Evolutionary conservation across 2,329 filamentous ascomycete genomes (phyloP).

Genomic region (Chaetomiaceae sp.): DNA sequence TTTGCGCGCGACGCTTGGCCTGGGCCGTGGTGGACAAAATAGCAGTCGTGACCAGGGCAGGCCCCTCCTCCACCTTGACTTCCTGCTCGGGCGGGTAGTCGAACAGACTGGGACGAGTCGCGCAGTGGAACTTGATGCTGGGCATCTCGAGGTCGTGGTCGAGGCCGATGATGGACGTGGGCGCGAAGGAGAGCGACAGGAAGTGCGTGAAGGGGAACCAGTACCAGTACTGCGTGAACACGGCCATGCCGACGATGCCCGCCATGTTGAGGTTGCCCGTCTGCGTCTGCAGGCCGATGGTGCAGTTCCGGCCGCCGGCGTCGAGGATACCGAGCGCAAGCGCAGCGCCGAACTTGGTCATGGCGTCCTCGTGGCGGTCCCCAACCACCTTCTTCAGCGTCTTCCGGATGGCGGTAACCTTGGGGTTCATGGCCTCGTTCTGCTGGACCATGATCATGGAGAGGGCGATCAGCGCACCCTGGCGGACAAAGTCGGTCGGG

Average conservation of each 20-base stretch:
- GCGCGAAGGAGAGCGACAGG: slow-evolving; percentile 91
- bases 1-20: slow-evolving; percentile 89
- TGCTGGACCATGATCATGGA: slow-evolving; percentile 99
- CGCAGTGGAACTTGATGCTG: slow-evolving; percentile 92
- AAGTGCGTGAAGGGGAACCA: slow-evolving; percentile 99
- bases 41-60: slow-evolving; percentile 89
- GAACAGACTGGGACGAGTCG: slow-evolving; percentile 89
- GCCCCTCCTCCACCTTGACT: slow-evolving; percentile 88
- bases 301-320: slow-evolving; percentile 96
- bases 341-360: slow-evolving; percentile 97
- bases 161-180: slow-evolving; percentile 90
- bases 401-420: slow-evolving; percentile 86
- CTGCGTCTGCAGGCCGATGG: slow-evolving; percentile 94
- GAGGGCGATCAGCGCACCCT: slow-evolving; percentile 88
- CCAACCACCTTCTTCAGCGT: slow-evolving; percentile 89
- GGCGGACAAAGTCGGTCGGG: slow-evolving; percentile 94
- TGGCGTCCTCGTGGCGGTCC: slow-evolving; percentile 95
- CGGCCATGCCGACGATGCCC: slow-evolving; percentile 93
- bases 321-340: slow-evolving; percentile 96
- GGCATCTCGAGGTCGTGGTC: slow-evolving; percentile 93
- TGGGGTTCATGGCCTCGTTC: slow-evolving; percentile 97
- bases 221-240: slow-evolving; percentile 99
- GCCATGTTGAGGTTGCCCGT: slow-evolving; percentile 99
- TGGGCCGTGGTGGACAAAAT: slow-evolving; percentile 95
- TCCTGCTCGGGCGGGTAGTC: slow-evolving; percentile 97